Conservation (phyloP, 768 basidiomycete genomes). For the Gymnopilus junonius region DNA sequence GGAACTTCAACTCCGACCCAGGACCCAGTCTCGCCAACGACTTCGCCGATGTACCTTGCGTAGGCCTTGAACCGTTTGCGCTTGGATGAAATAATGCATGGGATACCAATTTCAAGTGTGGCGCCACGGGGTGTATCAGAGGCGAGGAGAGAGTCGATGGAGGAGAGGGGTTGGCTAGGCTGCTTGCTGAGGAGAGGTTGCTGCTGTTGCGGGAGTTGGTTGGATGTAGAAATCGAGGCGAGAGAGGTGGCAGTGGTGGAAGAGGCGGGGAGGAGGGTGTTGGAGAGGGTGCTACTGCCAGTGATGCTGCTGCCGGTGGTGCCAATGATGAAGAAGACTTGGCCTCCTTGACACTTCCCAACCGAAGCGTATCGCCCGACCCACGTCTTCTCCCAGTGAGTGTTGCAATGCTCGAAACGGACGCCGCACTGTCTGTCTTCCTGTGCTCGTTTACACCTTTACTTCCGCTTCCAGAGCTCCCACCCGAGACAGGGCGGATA, state of each 20-base stretch:
- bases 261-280: conserved; percentile 17
- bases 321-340: too few relatives aligned
- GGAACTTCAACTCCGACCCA: conserved; percentile 95
- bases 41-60: too few relatives aligned
- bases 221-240: neutral
- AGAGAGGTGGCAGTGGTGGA: neutral
- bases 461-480: too few relatives aligned
- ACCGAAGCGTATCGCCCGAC: conserved; percentile 52
- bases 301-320: too few relatives aligned
- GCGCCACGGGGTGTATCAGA: conserved; percentile 55
- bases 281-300: too few relatives aligned
- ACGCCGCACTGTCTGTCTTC: too few relatives aligned
- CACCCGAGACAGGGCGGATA: conserved; percentile 6
- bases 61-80: conserved; percentile 84
- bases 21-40: conserved; percentile 77
- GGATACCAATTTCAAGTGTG: conserved; percentile 84
- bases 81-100: conserved; percentile 87
- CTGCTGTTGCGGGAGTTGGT: too few relatives aligned
- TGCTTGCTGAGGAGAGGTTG: neutral
- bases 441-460: too few relatives aligned
- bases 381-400: conserved; percentile 35
- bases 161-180: neutral
- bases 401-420: too few relatives aligned
- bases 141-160: conserved; percentile 19
- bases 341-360: too few relatives aligned